A percentile compares a stretch with the other conserved stretches of the same genome.
Conservation (phyloP, 176 grass and related monocot genomes). For the Eragrostis nindensis region DNA sequence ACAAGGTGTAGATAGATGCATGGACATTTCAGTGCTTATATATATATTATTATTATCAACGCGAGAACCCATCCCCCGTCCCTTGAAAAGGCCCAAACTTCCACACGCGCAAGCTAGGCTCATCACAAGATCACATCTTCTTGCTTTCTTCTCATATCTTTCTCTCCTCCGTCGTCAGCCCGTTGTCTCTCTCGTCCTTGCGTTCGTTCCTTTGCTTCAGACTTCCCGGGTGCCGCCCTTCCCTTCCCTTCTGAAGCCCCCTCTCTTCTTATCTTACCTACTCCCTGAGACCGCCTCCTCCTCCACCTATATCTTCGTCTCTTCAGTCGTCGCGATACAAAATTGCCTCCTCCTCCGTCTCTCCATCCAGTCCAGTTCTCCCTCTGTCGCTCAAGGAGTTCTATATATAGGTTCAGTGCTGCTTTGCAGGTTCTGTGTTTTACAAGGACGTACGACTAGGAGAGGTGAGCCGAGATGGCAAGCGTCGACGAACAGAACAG, state of each 20-base stretch:
- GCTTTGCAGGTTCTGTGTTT: background rate
- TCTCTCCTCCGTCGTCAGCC: background rate
- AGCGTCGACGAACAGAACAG: constrained; percentile 30
- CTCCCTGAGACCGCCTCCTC: background rate
- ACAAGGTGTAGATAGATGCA: background rate
- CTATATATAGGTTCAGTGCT: background rate
- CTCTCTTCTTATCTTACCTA: too few species aligned
- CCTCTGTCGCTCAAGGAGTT: too few species aligned
- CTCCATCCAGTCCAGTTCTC: background rate
- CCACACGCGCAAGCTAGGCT: background rate
- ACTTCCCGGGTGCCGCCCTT: background rate
- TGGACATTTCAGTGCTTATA: background rate
- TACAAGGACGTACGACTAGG: background rate
- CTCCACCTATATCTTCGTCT: constrained; percentile 16
- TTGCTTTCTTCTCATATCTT: too few species aligned
- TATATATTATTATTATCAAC: too few species aligned
- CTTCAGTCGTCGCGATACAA: background rate
- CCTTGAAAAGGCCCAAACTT: background rate
- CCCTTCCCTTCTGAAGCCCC: background rate
- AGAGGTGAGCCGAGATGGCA: constrained; percentile 40
- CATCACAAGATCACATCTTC: too few species aligned
- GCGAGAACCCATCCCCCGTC: background rate
- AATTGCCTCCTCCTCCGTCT: background rate
- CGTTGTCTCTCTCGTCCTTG: background rate
- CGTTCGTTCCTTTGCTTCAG: background rate